These are phyloP conservation scores for Beauveria asiatica DNA, from an alignment of 2,329 filamentous ascomycete species.

Conservation along the genomic window DNA sequence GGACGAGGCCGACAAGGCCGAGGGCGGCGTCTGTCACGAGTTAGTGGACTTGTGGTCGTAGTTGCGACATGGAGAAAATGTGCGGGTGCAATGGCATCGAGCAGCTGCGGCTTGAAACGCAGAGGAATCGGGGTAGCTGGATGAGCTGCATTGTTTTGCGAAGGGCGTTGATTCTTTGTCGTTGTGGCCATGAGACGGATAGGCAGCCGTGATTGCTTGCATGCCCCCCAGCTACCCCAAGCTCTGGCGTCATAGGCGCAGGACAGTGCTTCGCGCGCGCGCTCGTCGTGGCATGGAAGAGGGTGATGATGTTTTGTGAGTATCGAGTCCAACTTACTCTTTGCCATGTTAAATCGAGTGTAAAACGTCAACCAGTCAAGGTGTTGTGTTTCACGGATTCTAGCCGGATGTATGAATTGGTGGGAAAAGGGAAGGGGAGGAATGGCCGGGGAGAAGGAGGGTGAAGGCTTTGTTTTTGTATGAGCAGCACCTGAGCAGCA, in stretches of 20 bases:
- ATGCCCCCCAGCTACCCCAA: background rate
- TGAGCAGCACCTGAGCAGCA: background rate
- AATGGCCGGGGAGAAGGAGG: background rate
- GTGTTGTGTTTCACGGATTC: conserved; percentile 2
- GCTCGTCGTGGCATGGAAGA: background rate
- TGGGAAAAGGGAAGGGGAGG: background rate
- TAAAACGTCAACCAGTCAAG: background rate
- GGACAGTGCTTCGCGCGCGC: background rate
- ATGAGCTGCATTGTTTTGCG: background rate
- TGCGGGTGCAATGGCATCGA: too few species aligned
- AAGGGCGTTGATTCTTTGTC: background rate
- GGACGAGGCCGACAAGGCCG: conserved; percentile 35
- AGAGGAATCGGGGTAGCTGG: background rate
- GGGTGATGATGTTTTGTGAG: background rate
- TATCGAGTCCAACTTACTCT: conserved; percentile 6
- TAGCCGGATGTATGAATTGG: background rate
- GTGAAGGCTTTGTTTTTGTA: conserved; percentile 9
- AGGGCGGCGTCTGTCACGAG: conserved; percentile 29
- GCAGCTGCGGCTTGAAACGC: background rate
- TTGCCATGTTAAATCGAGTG: conserved; percentile 3
- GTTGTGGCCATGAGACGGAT: background rate
- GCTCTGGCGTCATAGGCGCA: background rate
- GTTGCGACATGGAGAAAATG: background rate
- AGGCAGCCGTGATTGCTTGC: background rate
- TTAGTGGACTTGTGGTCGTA: background rate